Conservation (phyloP, 371 early-diverging fungal genomes). For the Phascolomyces articulosus region DNA sequence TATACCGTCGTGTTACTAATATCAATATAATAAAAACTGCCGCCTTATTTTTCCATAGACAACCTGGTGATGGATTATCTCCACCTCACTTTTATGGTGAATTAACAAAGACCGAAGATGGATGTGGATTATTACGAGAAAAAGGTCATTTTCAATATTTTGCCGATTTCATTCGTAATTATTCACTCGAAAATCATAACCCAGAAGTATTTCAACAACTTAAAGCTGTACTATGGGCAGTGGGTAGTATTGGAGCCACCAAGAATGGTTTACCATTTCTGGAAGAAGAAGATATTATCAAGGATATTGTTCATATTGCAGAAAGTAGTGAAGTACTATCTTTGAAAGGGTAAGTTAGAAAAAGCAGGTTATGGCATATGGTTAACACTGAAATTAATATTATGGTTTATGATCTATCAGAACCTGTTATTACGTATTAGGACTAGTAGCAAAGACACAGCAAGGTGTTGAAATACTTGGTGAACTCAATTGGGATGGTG, state of each 20-base stretch:
- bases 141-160: slow-evolving; percentile 73
- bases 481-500: slow-evolving; percentile 80
- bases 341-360: slow-evolving; percentile 70
- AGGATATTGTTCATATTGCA: slow-evolving; percentile 73
- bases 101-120: slow-evolving; percentile 79
- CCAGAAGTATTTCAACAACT: slow-evolving; percentile 52
- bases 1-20: no score
- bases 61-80: slow-evolving; percentile 54
- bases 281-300: slow-evolving; percentile 70
- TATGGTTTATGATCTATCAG: slow-evolving; percentile 51
- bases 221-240: slow-evolving; percentile 84
- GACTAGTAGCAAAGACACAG: slow-evolving; percentile 70
- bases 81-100: slow-evolving; percentile 88
- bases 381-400: no score
- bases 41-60: slow-evolving; percentile 27
- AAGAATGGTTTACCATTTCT: slow-evolving; percentile 72
- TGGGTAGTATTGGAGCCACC: slow-evolving; percentile 82
- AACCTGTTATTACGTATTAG: slow-evolving; percentile 81
- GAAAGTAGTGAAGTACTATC: slow-evolving; percentile 71
- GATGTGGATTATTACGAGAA: slow-evolving; percentile 65
- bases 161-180: slow-evolving; percentile 61
- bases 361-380: no score
- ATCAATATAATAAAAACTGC: no score
- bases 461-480: slow-evolving; percentile 75
- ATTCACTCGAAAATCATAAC: slow-evolving; percentile 50